These are phyloP conservation scores for Nannochloropsis salina DNA, from an alignment of 108 stramenopile species.

Conservation along the genomic window DNA sequence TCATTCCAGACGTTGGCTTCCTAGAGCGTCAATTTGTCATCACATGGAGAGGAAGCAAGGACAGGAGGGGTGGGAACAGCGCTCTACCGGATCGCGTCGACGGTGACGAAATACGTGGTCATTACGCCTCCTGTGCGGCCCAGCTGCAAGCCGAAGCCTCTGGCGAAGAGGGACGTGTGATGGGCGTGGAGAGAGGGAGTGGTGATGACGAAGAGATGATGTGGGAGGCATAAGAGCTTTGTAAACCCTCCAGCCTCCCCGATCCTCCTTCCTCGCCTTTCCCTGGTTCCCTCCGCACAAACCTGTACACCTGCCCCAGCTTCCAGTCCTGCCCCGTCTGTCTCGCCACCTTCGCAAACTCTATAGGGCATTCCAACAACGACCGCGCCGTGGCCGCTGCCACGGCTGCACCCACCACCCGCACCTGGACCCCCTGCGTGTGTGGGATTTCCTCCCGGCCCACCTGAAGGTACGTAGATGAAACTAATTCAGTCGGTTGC, in stretches of 20 bases:
- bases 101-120: constrained; percentile 3
- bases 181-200: background rate
- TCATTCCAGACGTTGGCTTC: background rate
- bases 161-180: background rate
- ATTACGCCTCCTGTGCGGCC: background rate
- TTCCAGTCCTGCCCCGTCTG: constrained; percentile 3
- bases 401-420: background rate
- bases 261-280: background rate
- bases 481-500: too few relatives aligned
- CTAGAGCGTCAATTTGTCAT: too few relatives aligned
- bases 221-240: background rate
- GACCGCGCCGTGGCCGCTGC: background rate
- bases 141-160: background rate
- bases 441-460: background rate
- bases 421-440: background rate
- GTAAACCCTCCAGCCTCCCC: background rate
- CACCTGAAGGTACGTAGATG: background rate
- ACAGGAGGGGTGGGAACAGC: background rate
- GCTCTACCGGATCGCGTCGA: background rate
- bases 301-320: background rate
- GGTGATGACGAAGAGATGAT: background rate
- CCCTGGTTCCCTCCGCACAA: background rate
- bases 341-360: background rate
- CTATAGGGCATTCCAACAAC: background rate
- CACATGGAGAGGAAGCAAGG: background rate